A percentile compares a stretch with the other conserved stretches of the same genome.
Evolutionary conservation across 768 basidiomycete genomes (phyloP).

Genomic region (Macrolepiota dolichaula): DNA sequence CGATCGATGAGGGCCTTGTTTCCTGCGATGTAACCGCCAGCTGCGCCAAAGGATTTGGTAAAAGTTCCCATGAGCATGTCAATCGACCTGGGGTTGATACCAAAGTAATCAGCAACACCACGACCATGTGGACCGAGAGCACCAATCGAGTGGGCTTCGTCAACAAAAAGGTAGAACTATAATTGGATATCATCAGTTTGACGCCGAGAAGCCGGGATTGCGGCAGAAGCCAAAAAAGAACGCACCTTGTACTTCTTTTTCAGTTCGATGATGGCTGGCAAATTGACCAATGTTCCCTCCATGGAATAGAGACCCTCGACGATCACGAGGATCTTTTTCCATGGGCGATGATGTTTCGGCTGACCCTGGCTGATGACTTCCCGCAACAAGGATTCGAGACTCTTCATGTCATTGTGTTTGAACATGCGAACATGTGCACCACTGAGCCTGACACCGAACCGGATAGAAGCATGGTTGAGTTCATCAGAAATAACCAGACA

Average conservation of each 20-base stretch:
- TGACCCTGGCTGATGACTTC: constrained; percentile 97
- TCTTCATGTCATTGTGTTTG: constrained; percentile 95
- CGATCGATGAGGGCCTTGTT: constrained; percentile 76
- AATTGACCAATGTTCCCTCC: constrained; percentile 92
- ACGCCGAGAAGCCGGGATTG: neutral
- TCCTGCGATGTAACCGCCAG: constrained; percentile 93
- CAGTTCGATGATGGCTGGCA: constrained; percentile 79
- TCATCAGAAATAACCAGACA: constrained; percentile 97
- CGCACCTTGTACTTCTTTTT: constrained; percentile 94
- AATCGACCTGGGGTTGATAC: constrained; percentile 71
- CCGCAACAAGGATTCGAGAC: constrained; percentile 73
- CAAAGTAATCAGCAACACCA: constrained; percentile 94
- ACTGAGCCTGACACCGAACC: constrained; percentile 85
- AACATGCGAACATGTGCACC: constrained; percentile 90
- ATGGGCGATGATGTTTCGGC: constrained; percentile 95
- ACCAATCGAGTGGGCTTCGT: constrained; percentile 97
- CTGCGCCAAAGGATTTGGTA: constrained; percentile 91
- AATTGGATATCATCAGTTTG: neutral
- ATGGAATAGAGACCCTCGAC: constrained; percentile 97
- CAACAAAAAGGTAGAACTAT: constrained; percentile 95
- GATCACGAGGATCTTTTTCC: constrained; percentile 96
- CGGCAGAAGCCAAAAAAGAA: constrained; percentile 1
- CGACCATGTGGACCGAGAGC: constrained; percentile 93
- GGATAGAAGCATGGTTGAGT: constrained; percentile 92
- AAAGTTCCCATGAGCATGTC: constrained; percentile 99